Percentiles rank a stretch among this genome's conserved stretches.
These are phyloP conservation scores for Krasilnikovozyma curviuscula DNA, from an alignment of 768 basidiomycete genomes.

Conservation along the genomic window DNA sequence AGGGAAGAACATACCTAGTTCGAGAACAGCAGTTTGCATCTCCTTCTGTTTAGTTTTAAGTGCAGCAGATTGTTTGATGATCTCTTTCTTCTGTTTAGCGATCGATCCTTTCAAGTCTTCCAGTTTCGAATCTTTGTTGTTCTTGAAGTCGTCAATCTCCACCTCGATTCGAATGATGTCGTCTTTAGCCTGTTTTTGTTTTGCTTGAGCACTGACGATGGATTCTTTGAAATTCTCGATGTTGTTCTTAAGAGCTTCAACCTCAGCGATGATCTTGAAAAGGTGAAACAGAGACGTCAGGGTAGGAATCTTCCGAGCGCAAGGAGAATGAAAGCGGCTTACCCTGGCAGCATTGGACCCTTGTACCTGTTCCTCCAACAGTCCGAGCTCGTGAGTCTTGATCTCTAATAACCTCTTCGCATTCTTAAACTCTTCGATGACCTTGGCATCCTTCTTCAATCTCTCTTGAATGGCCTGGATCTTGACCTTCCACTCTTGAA, in stretches of 20 bases:
- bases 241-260: constrained; percentile 47
- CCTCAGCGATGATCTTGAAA: constrained; percentile 53
- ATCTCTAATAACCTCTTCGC: constrained; percentile 56
- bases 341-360: constrained; percentile 82
- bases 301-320: not conserved
- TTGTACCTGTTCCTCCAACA: constrained; percentile 65
- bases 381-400: constrained; percentile 63
- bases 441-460: constrained; percentile 32
- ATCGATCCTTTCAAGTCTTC: constrained; percentile 80
- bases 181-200: constrained; percentile 52
- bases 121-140: constrained; percentile 94
- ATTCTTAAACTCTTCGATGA: constrained; percentile 29
- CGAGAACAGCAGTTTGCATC: constrained; percentile 63
- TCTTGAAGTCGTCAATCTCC: constrained; percentile 97
- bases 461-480: constrained; percentile 39
- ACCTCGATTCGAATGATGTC: constrained; percentile 76
- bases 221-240: constrained; percentile 37
- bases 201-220: constrained; percentile 39
- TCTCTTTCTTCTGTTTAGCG: constrained; percentile 52
- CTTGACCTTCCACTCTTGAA: constrained; percentile 34
- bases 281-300: not conserved
- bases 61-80: constrained; percentile 59
- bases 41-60: constrained; percentile 82
- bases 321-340: constrained; percentile 19
- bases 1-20: constrained; percentile 53